Conservation (phyloP, 495 filamentous ascomycete genomes). For the Polyplosphaeria fusca region DNA sequence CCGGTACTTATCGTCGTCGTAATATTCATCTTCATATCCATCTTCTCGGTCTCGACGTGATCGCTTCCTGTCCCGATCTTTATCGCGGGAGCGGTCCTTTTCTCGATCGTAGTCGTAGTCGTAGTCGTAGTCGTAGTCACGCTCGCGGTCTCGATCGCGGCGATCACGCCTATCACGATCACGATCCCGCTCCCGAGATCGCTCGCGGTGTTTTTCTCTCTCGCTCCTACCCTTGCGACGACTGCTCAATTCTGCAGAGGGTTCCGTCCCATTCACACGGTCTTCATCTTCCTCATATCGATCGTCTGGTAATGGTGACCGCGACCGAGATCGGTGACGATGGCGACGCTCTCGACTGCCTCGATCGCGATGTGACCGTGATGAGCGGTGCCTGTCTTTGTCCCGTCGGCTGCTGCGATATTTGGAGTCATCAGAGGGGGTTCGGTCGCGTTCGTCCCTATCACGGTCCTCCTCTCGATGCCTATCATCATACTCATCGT, state of each 20-base stretch:
- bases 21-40: constrained; percentile 41
- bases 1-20: constrained; percentile 39
- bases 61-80: constrained; percentile 49
- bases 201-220: constrained; percentile 36
- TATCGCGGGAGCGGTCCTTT: constrained; percentile 46
- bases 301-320: constrained; percentile 27
- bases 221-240: constrained; percentile 28
- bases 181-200: constrained; percentile 21
- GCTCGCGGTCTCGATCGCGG: constrained; percentile 45
- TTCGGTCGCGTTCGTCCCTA: constrained; percentile 28
- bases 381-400: constrained; percentile 44
- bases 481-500: constrained; percentile 17
- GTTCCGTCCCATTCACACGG: not conserved
- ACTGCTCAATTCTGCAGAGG: constrained; percentile 1
- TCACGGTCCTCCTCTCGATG: constrained; percentile 11
- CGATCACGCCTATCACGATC: constrained; percentile 22
- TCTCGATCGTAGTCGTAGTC: constrained; percentile 41
- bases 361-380: constrained; percentile 46
- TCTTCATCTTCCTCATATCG: constrained; percentile 24
- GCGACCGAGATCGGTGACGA: constrained; percentile 44
- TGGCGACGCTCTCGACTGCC: constrained; percentile 51
- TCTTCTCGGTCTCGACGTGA: constrained; percentile 52
- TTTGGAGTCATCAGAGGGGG: constrained; percentile 38
- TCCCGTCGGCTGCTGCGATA: constrained; percentile 46
- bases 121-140: constrained; percentile 47